Evolutionary conservation across 2,329 filamentous ascomycete genomes (phyloP).

Genomic region (Davidsoniella eucalypti): DNA sequence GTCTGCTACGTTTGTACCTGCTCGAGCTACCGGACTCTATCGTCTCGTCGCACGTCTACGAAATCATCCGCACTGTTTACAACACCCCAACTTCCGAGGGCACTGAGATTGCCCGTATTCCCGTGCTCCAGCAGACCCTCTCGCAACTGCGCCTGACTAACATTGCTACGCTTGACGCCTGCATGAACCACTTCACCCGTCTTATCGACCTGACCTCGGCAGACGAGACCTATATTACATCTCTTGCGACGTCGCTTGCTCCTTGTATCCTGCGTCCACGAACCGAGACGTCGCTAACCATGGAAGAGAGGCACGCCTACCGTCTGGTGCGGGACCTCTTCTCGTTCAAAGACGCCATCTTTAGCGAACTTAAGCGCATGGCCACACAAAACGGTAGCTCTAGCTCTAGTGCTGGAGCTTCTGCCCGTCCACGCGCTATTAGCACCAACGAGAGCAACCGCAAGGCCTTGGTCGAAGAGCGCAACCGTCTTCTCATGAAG

Average conservation of each 20-base stretch:
- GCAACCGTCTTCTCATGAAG: conserved; percentile 59
- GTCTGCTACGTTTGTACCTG: conserved; percentile 82
- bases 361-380: conserved; percentile 87
- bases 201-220: conserved; percentile 93
- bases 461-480: conserved; percentile 84
- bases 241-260: conserved; percentile 58
- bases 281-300: conserved; percentile 72
- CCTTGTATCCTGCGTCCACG: conserved; percentile 80
- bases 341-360: conserved; percentile 85
- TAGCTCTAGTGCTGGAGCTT: conserved; percentile 27
- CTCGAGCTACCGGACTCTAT: conserved; percentile 95
- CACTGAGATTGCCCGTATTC: conserved; percentile 63
- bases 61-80: conserved; percentile 97
- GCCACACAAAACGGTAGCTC: conserved; percentile 53
- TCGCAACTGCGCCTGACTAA: conserved; percentile 90
- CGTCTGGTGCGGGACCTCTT: conserved; percentile 85
- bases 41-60: conserved; percentile 94
- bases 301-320: conserved; percentile 89
- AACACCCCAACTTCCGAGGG: conserved; percentile 61
- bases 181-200: conserved; percentile 95
- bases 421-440: conserved; percentile 62
- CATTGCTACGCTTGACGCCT: conserved; percentile 94
- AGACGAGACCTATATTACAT: conserved; percentile 66
- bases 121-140: conserved; percentile 87
- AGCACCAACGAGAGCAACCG: conserved; percentile 93